These are phyloP conservation scores for Agarophyton chilense DNA, from an alignment of 23 red algal genomes.

Conservation along the genomic window DNA sequence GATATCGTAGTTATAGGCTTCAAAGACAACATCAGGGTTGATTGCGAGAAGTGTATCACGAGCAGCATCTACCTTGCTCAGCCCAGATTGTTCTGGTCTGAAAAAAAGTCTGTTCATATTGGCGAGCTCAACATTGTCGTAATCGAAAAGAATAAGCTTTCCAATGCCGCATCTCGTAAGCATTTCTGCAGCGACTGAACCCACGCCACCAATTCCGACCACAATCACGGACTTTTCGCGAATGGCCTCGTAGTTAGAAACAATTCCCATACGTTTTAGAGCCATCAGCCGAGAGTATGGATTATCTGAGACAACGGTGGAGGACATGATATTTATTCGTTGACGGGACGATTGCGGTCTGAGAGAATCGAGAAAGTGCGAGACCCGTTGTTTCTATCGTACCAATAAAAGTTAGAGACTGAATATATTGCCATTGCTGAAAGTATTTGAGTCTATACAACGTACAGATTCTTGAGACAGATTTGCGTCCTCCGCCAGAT, in stretches of 20 bases:
- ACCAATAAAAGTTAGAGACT: not conserved
- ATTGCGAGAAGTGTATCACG: slow-evolving; percentile 63
- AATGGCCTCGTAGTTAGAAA: slow-evolving; percentile 82
- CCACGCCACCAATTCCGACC: slow-evolving; percentile 89
- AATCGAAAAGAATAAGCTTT: slow-evolving; percentile 87
- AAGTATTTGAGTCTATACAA: not conserved
- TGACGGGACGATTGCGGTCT: not conserved
- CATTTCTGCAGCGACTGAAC: slow-evolving; percentile 92
- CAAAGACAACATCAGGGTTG: slow-evolving; percentile 85
- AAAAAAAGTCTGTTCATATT: slow-evolving; percentile 98
- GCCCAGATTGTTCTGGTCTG: slow-evolving; percentile 71
- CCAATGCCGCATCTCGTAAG: slow-evolving; percentile 93
- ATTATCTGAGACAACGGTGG: slow-evolving; percentile 69
- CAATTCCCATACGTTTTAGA: slow-evolving; percentile 90
- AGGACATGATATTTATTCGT: slow-evolving; percentile 48
- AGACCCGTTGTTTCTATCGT: slow-evolving; percentile 12
- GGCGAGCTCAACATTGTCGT: slow-evolving; percentile 88
- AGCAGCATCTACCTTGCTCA: slow-evolving; percentile 82
- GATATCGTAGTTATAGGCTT: slow-evolving; percentile 76
- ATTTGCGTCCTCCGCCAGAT: not conserved
- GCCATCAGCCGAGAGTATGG: slow-evolving; percentile 95
- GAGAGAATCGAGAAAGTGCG: slow-evolving; percentile 5
- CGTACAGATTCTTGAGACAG: not conserved
- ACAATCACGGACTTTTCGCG: slow-evolving; percentile 58
- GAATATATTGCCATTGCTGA: not conserved